phyloP scores from a whole-genome alignment of 2,329 filamentous ascomycete species.

The Beauveria rudraprayagi region DNA sequence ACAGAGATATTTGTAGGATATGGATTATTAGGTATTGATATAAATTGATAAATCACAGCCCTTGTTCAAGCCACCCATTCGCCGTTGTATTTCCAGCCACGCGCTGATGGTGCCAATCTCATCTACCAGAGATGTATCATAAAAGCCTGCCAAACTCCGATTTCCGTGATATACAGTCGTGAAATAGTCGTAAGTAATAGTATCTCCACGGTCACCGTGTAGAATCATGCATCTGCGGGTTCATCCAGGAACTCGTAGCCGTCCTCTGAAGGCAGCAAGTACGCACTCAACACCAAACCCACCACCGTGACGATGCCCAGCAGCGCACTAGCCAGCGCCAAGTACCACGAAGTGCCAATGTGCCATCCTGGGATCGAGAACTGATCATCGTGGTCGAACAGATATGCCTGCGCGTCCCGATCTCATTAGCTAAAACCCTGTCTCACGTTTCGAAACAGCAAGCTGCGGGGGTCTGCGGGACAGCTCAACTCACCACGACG shows the following conservation, averaged over 20 bases:
- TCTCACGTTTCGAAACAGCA: no score
- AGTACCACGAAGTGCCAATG: conserved; percentile 70
- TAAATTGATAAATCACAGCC: not conserved
- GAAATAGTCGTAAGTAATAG: not conserved
- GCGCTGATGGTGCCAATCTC: not conserved
- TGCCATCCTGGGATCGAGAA: conserved; percentile 75
- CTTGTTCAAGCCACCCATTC: not conserved
- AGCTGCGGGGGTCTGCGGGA: no score
- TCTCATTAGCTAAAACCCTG: not conserved
- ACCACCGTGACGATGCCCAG: conserved; percentile 45
- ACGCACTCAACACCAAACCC: conserved; percentile 58
- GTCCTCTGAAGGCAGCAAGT: conserved; percentile 67
- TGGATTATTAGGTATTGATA: not conserved
- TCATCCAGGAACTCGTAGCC: conserved; percentile 68
- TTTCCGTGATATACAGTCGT: not conserved
- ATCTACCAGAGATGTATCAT: not conserved
- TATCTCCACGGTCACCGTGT: no score
- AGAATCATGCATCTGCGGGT: conserved; percentile 41
- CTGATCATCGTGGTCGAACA: conserved; percentile 74
- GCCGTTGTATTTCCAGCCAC: not conserved
- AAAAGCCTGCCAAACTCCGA: not conserved
- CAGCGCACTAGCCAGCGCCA: conserved; percentile 51
- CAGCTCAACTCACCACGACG: conserved; percentile 58
- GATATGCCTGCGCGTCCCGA: conserved; percentile 55
- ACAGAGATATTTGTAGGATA: not conserved